phyloP scores from a whole-genome alignment of 306 rosid genomes.

The Cotoneaster glaucophyllus region DNA sequence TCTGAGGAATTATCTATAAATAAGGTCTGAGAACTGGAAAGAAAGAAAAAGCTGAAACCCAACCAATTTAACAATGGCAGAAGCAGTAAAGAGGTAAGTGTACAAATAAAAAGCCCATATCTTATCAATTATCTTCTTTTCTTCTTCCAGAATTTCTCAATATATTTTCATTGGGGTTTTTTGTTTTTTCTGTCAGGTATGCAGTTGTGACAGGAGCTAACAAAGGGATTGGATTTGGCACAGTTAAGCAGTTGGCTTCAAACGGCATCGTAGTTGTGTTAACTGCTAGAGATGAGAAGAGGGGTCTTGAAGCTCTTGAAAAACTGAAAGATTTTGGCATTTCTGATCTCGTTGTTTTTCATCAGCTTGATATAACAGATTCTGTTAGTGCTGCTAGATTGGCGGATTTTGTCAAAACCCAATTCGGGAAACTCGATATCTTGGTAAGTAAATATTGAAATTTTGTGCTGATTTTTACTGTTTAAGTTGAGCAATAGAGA shows the following conservation, averaged over 20 bases:
- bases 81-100: background rate
- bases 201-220: slow-evolving; percentile 23
- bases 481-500: background rate
- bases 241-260: slow-evolving; percentile 10
- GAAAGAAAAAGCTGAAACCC: background rate
- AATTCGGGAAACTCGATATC: slow-evolving; percentile 12
- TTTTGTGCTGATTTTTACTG: background rate
- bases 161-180: background rate
- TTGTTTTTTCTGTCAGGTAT: background rate
- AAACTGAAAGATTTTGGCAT: slow-evolving; percentile 4
- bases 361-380: slow-evolving; percentile 12
- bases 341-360: background rate
- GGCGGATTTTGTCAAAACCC: slow-evolving; percentile 8
- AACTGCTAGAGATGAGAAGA: slow-evolving; percentile 13
- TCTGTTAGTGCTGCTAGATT: background rate
- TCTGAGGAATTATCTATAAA: background rate
- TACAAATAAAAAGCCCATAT: no score
- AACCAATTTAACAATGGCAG: background rate
- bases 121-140: no score
- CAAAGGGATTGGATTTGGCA: slow-evolving; percentile 10
- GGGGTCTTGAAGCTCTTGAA: slow-evolving; percentile 6
- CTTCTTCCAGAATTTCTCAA: no score
- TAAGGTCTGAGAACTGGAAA: background rate
- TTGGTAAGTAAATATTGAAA: background rate
- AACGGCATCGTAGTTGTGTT: slow-evolving; percentile 3